Evolutionary conservation across 2,329 filamentous ascomycete species (phyloP).

Genomic region (Bipolaris oryzae): DNA sequence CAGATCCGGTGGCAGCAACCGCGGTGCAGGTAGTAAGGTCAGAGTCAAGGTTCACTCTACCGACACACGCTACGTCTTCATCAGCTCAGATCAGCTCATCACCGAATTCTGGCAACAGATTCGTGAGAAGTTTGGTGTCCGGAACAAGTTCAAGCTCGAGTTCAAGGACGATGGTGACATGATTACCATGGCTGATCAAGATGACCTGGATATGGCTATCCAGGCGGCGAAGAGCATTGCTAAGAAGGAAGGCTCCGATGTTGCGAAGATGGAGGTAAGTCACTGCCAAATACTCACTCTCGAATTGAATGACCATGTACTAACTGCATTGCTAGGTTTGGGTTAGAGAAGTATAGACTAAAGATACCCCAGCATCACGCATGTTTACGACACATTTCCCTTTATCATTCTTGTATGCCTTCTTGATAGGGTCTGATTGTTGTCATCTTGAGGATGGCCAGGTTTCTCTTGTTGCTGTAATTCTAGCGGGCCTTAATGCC

Average conservation of each 20-base stretch:
- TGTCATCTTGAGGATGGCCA: conserved; percentile 10
- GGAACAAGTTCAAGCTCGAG: conserved; percentile 84
- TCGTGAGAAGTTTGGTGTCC: conserved; percentile 82
- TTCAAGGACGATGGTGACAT: conserved; percentile 89
- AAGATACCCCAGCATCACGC: conserved; percentile 47
- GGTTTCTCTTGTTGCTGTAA: conserved; percentile 27
- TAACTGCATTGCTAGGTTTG: conserved; percentile 55
- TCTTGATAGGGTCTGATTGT: conserved; percentile 16
- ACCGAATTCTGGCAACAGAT: conserved; percentile 79
- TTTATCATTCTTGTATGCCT: conserved; percentile 14
- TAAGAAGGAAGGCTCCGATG: conserved; percentile 75
- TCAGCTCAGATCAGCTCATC: conserved; percentile 74
- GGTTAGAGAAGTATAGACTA: conserved; percentile 53
- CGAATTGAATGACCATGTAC: background rate
- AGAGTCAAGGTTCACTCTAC: conserved; percentile 87
- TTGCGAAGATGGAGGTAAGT: conserved; percentile 94
- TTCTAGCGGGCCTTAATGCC: conserved; percentile 40
- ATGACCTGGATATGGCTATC: conserved; percentile 90
- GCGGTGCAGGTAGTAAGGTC: conserved; percentile 69
- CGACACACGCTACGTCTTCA: conserved; percentile 92
- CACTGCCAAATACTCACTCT: conserved; percentile 9
- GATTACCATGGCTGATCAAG: conserved; percentile 96
- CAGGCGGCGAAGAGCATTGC: conserved; percentile 70
- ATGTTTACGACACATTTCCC: conserved; percentile 30
- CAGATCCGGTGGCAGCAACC: conserved; percentile 54